Evolutionary conservation across 768 basidiomycete genomes (phyloP), one percentile per base, ranked within the genome.

Genomic region (Boletus insuetus): DNA sequence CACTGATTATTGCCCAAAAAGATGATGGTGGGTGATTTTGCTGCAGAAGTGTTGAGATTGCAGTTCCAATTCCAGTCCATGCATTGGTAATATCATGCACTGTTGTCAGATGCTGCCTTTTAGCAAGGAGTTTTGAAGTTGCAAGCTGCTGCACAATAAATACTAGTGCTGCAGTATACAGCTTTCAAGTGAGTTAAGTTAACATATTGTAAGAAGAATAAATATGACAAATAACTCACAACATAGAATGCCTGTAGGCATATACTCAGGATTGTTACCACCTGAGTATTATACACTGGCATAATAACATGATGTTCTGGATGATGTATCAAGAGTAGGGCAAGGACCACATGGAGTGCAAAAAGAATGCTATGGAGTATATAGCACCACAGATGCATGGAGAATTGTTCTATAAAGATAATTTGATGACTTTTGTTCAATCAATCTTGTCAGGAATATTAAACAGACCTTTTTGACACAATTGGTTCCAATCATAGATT

Each of bases 31-130:
- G 13, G 8, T 34, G 29, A 16, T 32, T 54, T 47, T 66, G 60
- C 9, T 40, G 38, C 56, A 54, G 58, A 12, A 64, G 38, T 16
- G 37, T 12, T 20, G 53, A 41, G 11, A 62, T 0, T 7, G 67
- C 67, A 49, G 60, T 49, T 11, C 67, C 67, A 46, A 62, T 53
- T 0, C 68, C 63, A 16, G 47, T 49, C 67, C 67, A 68, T 14
- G 68, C 63, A 3, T 42, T 32, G 20, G 51, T 7, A 14, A 49
- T 34, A 41, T 67, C 67, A 46, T 67, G 64, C 1, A 62, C 45
- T 26, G 50, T 37, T 31, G 67, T 67, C 6, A 68, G 2, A 3
- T 56, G 55, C 16, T 64, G 57, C 1, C 35, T 20, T 10, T 52
- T 29, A 9, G 38, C 37, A 17, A 64, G 29, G 0, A 55, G 34